Conservation (phyloP, 768 basidiomycete genomes). For the Roridomyces roridus region DNA sequence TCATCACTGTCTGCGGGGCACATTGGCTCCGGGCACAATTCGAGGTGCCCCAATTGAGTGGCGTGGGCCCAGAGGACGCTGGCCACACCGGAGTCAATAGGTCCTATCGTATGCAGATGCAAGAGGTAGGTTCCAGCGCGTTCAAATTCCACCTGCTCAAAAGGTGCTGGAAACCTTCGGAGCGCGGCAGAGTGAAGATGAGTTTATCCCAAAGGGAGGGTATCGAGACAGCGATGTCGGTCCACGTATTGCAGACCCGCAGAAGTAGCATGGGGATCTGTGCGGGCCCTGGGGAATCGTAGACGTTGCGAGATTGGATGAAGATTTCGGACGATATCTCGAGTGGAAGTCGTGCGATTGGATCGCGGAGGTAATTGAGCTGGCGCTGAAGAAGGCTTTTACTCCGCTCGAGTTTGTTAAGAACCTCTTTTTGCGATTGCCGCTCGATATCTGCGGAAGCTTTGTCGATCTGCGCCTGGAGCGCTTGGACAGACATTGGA, state of each 20-base stretch:
- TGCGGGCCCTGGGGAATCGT: not conserved
- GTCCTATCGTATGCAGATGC: too few relatives aligned
- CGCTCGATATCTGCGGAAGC: not conserved
- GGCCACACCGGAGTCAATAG: too few relatives aligned
- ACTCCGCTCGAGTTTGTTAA: not conserved
- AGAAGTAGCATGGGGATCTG: not conserved
- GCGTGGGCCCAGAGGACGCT: too few relatives aligned
- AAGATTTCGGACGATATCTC: not conserved
- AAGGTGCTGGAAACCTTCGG: not conserved
- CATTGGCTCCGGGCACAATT: too few relatives aligned
- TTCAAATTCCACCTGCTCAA: not conserved
- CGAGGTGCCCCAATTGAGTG: too few relatives aligned
- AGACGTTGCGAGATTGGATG: not conserved
- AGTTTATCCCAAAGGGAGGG: not conserved
- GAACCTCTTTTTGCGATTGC: not conserved
- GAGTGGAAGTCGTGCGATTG: not conserved
- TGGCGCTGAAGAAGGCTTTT: not conserved
- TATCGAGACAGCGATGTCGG: not conserved
- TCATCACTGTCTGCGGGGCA: too few relatives aligned
- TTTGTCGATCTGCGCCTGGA: not conserved
- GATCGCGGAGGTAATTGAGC: constrained; percentile 4
- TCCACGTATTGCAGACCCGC: not conserved
- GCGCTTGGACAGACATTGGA: not conserved
- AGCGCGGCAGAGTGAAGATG: not conserved
- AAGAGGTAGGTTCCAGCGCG: too few relatives aligned